Base-by-base conservation (phyloP, 257 asterid species). In the Craterostigma plantagineum region DNA sequence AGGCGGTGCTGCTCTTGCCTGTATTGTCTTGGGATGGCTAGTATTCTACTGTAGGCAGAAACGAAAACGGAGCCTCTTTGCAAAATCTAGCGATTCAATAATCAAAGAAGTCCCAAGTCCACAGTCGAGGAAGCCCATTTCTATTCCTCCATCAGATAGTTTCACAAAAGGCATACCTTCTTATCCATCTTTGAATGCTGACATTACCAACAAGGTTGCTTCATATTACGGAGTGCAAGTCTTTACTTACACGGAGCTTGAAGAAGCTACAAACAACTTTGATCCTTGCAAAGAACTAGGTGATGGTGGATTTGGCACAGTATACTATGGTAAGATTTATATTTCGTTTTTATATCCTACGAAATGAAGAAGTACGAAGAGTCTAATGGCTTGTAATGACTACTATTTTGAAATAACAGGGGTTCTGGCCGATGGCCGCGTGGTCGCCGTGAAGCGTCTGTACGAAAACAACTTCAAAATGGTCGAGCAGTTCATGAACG, bases 241-340 rank as follows among this genome's bases (percentile, higher is more conserved):
- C 16, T 86, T 86, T 47, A 58, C 14, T 56, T 86, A 73, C 42
- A n/a, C 38, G 0, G 97, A 81, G 43, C 91, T 86, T 33, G 84
- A 78, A 69, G 76, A 58, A 68, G 94, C 94, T 49, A 86, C 97
- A 0, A 63, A 86, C 43, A 69, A 69, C 58, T 86, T 86, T 33
- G 49, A 72, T 33, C 53, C 55, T 45, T 57, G 79, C 27, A 71
- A 70, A 62, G 79, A 70, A 57, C 87, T 86, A 3, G 94, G 97
- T 23, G 97, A 81, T 42, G 97, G 97, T 53, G 97, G 94, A 52
- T 86, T 69, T 52, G 94, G 97, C 4, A 57, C 73, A 11, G 97
- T 86, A 10, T 86, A 81, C 63, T 64, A 73, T 59, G 94, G 97
- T 86, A 76, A 39, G 16, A 69, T 2, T 23, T n/a, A n/a, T n/a